phyloP scores from a whole-genome alignment of 139 green algal species.

The Mesotaenium endlicherianum region DNA sequence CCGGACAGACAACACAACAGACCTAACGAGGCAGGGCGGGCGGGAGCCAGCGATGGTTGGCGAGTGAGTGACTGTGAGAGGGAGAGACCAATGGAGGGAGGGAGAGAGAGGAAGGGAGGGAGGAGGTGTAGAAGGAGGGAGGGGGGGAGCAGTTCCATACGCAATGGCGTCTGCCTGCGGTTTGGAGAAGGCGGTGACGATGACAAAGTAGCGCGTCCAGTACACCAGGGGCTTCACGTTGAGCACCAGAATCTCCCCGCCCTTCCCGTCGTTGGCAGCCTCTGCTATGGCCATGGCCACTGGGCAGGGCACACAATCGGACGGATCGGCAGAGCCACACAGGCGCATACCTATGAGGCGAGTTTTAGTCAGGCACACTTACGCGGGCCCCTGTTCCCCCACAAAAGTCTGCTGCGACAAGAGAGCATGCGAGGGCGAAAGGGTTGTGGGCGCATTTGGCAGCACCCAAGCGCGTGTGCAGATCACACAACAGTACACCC shows the following conservation, averaged over 20 bases:
- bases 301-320: neutral
- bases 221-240: slow-evolving; percentile 52
- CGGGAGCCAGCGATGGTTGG: no score
- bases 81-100: no score
- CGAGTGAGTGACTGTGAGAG: no score
- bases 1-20: no score
- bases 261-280: slow-evolving; percentile 45
- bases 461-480: neutral
- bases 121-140: no score
- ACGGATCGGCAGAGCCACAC: neutral
- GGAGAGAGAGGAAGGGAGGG: no score
- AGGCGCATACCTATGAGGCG: no score
- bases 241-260: slow-evolving; percentile 47
- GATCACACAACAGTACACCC: no score
- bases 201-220: slow-evolving; percentile 55
- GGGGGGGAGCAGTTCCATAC: no score
- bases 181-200: slow-evolving; percentile 54
- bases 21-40: no score
- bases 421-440: neutral
- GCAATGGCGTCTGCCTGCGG: slow-evolving; percentile 54
- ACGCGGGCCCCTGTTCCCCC: no score
- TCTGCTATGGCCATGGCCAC: slow-evolving; percentile 53
- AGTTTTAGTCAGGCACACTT: no score
- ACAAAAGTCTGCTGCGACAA: neutral
- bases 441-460: neutral